These are phyloP conservation scores for Leccinum longicurvipes DNA, from an alignment of 768 basidiomycete species.

Conservation along the genomic window DNA sequence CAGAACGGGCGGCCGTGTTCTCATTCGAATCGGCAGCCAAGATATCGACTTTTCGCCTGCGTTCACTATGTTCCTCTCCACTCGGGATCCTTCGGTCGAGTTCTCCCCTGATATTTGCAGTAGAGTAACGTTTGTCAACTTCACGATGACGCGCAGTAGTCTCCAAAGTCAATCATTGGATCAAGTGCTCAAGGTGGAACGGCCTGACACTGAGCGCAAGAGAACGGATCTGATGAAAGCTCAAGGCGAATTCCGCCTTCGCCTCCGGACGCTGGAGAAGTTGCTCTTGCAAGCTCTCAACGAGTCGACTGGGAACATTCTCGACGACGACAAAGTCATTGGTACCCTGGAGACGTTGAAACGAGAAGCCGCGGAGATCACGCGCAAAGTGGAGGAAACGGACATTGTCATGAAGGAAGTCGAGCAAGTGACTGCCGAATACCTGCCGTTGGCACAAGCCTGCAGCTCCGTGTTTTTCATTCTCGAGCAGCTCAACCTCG, in stretches of 20 bases:
- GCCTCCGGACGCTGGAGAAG: slow-evolving; percentile 89
- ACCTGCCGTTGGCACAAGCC: slow-evolving; percentile 90
- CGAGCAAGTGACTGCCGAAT: slow-evolving; percentile 92
- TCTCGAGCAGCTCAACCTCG: slow-evolving; percentile 86
- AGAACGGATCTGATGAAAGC: slow-evolving; percentile 96
- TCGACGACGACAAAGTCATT: slow-evolving; percentile 99
- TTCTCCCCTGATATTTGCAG: slow-evolving; percentile 99
- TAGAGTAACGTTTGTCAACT: slow-evolving; percentile 93
- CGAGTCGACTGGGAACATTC: slow-evolving; percentile 93
- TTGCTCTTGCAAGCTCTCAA: slow-evolving; percentile 92
- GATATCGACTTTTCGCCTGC: slow-evolving; percentile 99
- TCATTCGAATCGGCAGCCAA: slow-evolving; percentile 94
- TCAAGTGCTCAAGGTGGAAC: slow-evolving; percentile 94
- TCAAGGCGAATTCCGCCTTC: slow-evolving; percentile 95
- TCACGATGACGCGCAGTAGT: slow-evolving; percentile 98
- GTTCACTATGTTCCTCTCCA: slow-evolving; percentile 99
- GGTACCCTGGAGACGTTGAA: slow-evolving; percentile 94
- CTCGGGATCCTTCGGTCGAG: slow-evolving; percentile 94
- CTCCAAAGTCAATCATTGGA: slow-evolving; percentile 97
- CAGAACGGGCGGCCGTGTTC: slow-evolving; percentile 93
- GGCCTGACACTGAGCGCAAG: slow-evolving; percentile 94
- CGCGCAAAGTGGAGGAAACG: slow-evolving; percentile 93
- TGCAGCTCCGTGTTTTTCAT: slow-evolving; percentile 98
- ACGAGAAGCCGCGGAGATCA: slow-evolving; percentile 93
- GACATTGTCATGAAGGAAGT: slow-evolving; percentile 95